These are phyloP conservation scores for Populus tremula DNA, from an alignment of 345 rosid species.

Conservation along the genomic window DNA sequence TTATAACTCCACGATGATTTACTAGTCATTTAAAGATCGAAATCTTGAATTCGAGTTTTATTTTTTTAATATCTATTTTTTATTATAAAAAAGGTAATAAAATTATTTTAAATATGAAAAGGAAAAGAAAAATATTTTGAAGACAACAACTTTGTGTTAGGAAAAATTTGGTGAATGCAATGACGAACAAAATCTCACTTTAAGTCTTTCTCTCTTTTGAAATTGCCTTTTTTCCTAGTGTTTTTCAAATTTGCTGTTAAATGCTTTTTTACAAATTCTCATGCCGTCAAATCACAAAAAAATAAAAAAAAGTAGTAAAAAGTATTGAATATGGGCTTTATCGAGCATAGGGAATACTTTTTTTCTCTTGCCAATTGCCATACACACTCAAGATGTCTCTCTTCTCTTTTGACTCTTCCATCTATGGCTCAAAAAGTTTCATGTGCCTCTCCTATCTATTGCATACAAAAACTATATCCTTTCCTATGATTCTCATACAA, in stretches of 20 bases:
- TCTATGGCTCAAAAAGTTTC: not conserved
- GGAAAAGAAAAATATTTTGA: not conserved
- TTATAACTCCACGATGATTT: no score
- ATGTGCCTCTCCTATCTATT: not conserved
- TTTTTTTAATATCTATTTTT: no score
- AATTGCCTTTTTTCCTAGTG: not conserved
- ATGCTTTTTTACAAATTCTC: constrained; percentile 3
- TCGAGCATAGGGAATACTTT: constrained; percentile 14
- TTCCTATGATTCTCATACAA: not conserved
- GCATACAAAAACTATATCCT: not conserved
- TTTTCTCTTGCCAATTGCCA: not conserved
- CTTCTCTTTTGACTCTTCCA: constrained; percentile 22
- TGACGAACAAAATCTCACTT: constrained; percentile 18
- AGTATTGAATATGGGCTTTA: constrained; percentile 8
- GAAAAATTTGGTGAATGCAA: not conserved
- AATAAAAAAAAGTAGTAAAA: not conserved
- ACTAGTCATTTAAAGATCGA: no score
- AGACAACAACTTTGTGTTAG: not conserved
- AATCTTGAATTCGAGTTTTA: no score
- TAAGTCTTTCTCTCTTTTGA: constrained; percentile 15
- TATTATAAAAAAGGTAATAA: not conserved
- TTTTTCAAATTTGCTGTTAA: not conserved
- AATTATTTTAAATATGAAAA: not conserved
- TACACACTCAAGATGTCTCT: constrained; percentile 19
- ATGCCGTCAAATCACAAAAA: constrained; percentile 6